phyloP scores from a whole-genome alignment of 2,329 filamentous ascomycete species.

The Exophiala alcalophila region DNA sequence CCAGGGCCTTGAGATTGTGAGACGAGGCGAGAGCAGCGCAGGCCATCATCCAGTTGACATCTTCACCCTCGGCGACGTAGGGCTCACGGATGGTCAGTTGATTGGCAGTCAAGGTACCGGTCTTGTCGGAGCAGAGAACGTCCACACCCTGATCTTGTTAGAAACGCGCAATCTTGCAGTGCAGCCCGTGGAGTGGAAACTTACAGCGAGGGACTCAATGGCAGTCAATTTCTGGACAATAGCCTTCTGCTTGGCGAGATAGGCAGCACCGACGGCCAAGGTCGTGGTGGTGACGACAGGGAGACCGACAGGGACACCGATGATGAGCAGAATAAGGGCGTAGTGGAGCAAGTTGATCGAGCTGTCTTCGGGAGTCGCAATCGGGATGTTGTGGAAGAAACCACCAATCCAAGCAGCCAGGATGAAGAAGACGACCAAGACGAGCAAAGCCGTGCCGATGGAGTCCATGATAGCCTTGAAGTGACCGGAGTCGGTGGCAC shows the following conservation, averaged over 20 bases:
- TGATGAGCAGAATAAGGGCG: conserved; percentile 68
- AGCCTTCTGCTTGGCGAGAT: conserved; percentile 73
- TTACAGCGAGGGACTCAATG: conserved; percentile 68
- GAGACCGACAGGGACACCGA: conserved; percentile 76
- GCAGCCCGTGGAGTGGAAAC: conserved; percentile 23
- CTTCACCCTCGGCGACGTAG: conserved; percentile 71
- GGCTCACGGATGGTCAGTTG: conserved; percentile 75
- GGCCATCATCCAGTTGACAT: conserved; percentile 83
- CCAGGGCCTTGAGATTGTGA: conserved; percentile 74
- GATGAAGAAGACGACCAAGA: conserved; percentile 75
- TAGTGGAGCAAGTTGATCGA: conserved; percentile 66
- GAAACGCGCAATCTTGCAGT: not conserved
- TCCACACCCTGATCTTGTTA: conserved; percentile 57
- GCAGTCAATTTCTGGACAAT: conserved; percentile 78
- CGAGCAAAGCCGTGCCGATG: conserved; percentile 70
- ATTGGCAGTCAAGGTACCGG: conserved; percentile 71
- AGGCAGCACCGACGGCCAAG: conserved; percentile 72
- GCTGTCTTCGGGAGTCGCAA: conserved; percentile 57
- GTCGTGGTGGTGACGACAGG: conserved; percentile 77
- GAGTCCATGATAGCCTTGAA: conserved; percentile 84
- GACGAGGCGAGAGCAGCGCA: conserved; percentile 73
- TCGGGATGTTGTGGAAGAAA: conserved; percentile 69
- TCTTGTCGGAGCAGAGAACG: conserved; percentile 79
- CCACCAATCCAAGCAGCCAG: conserved; percentile 72
- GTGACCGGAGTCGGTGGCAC: conserved; percentile 71